Evolutionary conservation across 164 flowering plant species (phyloP).

Genomic region (Stephania japonica): DNA sequence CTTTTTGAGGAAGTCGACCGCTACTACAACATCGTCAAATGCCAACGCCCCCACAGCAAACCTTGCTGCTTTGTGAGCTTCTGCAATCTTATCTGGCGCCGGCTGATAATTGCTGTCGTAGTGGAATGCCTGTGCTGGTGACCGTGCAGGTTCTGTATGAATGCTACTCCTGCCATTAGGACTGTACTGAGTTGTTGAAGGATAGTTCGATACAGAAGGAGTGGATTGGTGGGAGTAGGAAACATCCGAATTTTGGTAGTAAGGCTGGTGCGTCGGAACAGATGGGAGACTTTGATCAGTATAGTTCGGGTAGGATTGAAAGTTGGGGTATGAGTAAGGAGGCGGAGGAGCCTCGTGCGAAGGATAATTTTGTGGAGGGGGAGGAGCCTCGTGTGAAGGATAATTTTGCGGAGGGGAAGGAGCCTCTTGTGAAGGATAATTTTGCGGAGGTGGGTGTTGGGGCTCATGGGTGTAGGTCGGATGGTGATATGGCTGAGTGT

Average conservation of each 20-base stretch:
- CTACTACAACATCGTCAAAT: slow-evolving; percentile 84
- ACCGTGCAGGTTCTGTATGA: slow-evolving; percentile 29
- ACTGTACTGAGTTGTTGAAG: slow-evolving; percentile 31
- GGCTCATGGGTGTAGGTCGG: slow-evolving; percentile 43
- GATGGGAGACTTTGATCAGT: slow-evolving; percentile 67
- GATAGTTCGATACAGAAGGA: slow-evolving; percentile 10
- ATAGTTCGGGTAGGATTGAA: slow-evolving; percentile 84
- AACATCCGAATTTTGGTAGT: slow-evolving; percentile 54
- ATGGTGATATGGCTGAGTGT: slow-evolving; percentile 44
- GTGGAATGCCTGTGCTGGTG: slow-evolving; percentile 29
- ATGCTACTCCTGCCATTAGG: slow-evolving; percentile 30
- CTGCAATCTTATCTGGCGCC: slow-evolving; percentile 80
- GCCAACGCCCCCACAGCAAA: slow-evolving; percentile 99
- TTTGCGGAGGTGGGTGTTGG: slow-evolving; percentile 36
- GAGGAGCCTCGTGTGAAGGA: slow-evolving; percentile 42
- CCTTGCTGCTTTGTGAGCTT: slow-evolving; percentile 98
- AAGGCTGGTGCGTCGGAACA: slow-evolving; percentile 62
- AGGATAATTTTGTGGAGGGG: slow-evolving; percentile 20
- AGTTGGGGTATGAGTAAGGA: slow-evolving; percentile 46
- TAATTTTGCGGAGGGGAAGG: slow-evolving; percentile 26
- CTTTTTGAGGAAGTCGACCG: slow-evolving; percentile 70
- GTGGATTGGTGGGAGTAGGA: slow-evolving; percentile 39
- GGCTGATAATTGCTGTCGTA: slow-evolving; percentile 78
- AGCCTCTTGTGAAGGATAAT: slow-evolving; percentile 46
- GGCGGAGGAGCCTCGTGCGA: slow-evolving; percentile 38